phyloP scores from a whole-genome alignment of 2,329 filamentous ascomycete genomes.

The Pseudogymnoascus sp. region DNA sequence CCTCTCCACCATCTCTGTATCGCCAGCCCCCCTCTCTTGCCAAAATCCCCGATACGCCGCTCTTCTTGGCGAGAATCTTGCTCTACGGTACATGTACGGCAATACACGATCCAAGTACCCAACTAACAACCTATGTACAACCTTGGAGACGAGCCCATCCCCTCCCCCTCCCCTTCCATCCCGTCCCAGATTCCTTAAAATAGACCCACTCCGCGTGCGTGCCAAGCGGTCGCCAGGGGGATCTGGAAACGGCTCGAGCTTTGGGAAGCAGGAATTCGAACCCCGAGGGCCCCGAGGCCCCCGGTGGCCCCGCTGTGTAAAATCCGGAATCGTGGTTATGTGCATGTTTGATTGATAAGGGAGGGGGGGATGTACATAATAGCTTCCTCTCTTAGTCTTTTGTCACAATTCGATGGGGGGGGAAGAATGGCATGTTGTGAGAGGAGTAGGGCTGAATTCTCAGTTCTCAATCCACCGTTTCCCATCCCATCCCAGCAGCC shows the following conservation, averaged over 20 bases:
- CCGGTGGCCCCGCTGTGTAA: not conserved
- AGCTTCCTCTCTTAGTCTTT: not conserved
- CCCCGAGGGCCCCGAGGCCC: not conserved
- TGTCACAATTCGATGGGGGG: not conserved
- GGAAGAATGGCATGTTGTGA: not conserved
- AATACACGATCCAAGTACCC: not conserved
- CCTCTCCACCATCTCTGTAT: not conserved
- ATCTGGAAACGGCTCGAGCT: not conserved
- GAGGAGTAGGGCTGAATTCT: constrained; percentile 1
- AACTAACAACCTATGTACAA: not conserved
- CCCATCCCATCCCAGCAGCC: not conserved
- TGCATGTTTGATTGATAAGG: not conserved
- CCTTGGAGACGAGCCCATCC: not conserved
- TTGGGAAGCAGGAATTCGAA: not conserved
- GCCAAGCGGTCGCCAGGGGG: not conserved
- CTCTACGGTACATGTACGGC: not conserved
- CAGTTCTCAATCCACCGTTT: not conserved
- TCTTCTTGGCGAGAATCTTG: not conserved
- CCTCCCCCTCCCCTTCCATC: not conserved
- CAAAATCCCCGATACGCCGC: not conserved
- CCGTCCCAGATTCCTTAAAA: not conserved
- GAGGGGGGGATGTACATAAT: not conserved
- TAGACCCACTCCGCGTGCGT: not conserved
- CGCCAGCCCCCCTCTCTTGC: not conserved
- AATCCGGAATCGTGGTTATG: not conserved